Percentiles rank a stretch among this genome's conserved stretches.
Conservation (phyloP, 2,329 filamentous ascomycete species). For the Penicillium sp. region DNA sequence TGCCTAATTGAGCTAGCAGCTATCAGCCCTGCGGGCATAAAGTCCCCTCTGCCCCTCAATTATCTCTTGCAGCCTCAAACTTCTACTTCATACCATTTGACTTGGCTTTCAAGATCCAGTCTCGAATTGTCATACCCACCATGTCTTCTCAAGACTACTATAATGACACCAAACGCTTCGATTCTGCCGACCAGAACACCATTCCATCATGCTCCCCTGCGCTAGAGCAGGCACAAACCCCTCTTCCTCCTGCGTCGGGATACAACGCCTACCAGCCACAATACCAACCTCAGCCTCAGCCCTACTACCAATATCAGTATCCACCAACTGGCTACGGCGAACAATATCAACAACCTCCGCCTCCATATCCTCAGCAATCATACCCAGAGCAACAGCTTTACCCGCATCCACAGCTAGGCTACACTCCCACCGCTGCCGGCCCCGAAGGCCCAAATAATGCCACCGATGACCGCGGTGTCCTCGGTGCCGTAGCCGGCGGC, state of each 20-base stretch:
- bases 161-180: background rate
- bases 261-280: background rate
- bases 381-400: background rate
- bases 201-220: background rate
- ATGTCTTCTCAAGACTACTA: conserved; percentile 14
- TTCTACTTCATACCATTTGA: background rate
- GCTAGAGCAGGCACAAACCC: background rate
- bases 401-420: conserved; percentile 6
- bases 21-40: conserved; percentile 8
- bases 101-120: background rate
- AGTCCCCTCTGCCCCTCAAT: background rate
- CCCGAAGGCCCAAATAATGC: conserved; percentile 5
- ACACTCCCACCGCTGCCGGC: conserved; percentile 22
- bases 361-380: conserved; percentile 2
- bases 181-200: background rate
- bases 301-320: background rate
- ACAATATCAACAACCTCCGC: background rate
- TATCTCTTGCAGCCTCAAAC: background rate
- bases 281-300: background rate
- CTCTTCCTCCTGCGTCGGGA: background rate
- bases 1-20: conserved; percentile 5
- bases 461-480: conserved; percentile 46
- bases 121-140: background rate
- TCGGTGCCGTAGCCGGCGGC: conserved; percentile 51
- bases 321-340: background rate